A percentile compares a stretch with the other conserved stretches of the same genome.
phyloP scores from a whole-genome alignment of 768 basidiomycete genomes.

The Termitomyces sp. region DNA sequence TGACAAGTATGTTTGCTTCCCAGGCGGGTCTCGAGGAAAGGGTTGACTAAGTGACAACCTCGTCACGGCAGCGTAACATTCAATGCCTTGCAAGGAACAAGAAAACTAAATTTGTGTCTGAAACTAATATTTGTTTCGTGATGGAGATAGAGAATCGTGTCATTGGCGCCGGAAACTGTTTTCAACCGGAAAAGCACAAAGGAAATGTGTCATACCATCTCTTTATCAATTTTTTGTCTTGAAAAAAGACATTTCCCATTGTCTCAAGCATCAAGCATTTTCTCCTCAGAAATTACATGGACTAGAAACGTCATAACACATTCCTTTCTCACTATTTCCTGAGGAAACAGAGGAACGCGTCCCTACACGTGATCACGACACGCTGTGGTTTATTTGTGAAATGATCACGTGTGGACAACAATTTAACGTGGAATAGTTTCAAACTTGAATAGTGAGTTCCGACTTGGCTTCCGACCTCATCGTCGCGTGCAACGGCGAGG shows the following conservation, averaged over 20 bases:
- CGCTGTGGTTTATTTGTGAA: constrained; percentile 9
- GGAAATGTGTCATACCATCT: no score
- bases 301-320: no score
- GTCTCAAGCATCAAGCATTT: no score
- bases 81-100: background rate
- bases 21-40: background rate
- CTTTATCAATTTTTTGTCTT: no score
- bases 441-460: constrained; percentile 1
- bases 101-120: background rate
- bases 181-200: no score
- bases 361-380: constrained; percentile 6
- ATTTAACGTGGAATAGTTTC: constrained; percentile 17
- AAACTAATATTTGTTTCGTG: background rate
- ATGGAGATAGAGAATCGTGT: background rate
- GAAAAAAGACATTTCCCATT: no score
- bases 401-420: constrained; percentile 7
- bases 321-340: no score
- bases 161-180: no score
- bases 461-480: constrained; percentile 13
- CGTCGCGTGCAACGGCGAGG: constrained; percentile 9
- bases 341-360: no score
- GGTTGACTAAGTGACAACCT: background rate
- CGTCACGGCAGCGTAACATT: background rate
- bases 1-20: background rate
- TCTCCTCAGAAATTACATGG: no score